These are phyloP conservation scores for Actinomucor elegans DNA, from an alignment of 371 early-diverging fungal species.

Conservation along the genomic window DNA sequence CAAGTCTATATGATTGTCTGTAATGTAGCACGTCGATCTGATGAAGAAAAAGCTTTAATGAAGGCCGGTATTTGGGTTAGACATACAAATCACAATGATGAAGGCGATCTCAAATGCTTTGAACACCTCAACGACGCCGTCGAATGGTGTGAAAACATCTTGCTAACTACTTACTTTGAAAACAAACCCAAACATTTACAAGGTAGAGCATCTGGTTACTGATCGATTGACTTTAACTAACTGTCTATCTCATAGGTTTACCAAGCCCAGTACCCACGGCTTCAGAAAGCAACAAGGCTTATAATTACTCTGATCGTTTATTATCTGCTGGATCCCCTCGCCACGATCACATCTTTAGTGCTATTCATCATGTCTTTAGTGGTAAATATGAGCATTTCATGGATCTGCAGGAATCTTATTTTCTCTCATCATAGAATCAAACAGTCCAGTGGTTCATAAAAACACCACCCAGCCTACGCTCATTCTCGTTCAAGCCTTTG, in stretches of 20 bases:
- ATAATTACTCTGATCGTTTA: slow-evolving; percentile 10
- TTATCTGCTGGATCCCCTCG: slow-evolving; percentile 34
- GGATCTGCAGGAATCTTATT: too few relatives aligned
- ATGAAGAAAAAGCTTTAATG: slow-evolving; percentile 72
- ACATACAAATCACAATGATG: slow-evolving; percentile 29
- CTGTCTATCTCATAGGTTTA: neutral
- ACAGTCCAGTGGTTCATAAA: slow-evolving; percentile 23
- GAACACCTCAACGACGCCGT: slow-evolving; percentile 81
- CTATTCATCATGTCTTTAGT: slow-evolving; percentile 35
- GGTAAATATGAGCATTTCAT: slow-evolving; percentile 23
- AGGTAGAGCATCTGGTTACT: too few relatives aligned
- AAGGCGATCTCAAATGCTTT: slow-evolving; percentile 69
- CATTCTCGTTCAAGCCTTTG: slow-evolving; percentile 68
- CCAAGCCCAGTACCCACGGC: neutral
- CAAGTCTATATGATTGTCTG: slow-evolving; percentile 86
- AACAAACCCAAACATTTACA: slow-evolving; percentile 30
- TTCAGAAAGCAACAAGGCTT: too few relatives aligned
- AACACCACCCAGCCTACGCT: slow-evolving; percentile 56
- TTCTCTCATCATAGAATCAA: slow-evolving; percentile 17
- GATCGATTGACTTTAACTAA: too few relatives aligned
- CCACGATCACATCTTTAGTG: slow-evolving; percentile 34
- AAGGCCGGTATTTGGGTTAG: slow-evolving; percentile 78
- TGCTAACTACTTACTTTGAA: slow-evolving; percentile 73
- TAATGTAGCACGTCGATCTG: slow-evolving; percentile 65
- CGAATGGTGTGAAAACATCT: slow-evolving; percentile 93